Evolutionary conservation across 805 yeast genomes (phyloP).

Genomic region (Yamadazyma scolyti): DNA sequence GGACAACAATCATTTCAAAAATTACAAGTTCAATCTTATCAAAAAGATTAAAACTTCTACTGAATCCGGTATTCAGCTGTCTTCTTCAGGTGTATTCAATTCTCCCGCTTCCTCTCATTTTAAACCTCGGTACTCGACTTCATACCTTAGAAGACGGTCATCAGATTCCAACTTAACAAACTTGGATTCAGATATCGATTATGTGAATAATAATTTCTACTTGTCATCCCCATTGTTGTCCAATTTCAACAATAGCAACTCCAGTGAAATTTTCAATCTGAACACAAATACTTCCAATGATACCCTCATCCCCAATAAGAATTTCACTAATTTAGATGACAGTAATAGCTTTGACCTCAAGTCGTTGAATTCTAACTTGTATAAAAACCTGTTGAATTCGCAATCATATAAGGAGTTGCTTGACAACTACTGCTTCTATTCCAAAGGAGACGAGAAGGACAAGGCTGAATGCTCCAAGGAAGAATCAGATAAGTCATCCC

Average conservation of each 20-base stretch:
- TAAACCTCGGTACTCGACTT: constrained; percentile 38
- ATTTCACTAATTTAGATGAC: constrained; percentile 3
- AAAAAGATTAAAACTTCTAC: constrained; percentile 15
- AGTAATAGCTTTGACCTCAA: constrained; percentile 6
- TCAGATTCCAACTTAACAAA: constrained; percentile 19
- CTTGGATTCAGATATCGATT: constrained; percentile 19
- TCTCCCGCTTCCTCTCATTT: constrained; percentile 1
- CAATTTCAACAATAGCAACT: constrained; percentile 4
- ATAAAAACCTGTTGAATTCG: constrained; percentile 20
- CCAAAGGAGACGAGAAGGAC: too few species aligned
- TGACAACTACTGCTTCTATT: constrained; percentile 62
- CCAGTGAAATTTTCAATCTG: background rate
- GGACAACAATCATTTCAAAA: constrained; percentile 68
- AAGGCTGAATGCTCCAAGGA: background rate
- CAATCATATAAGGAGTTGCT: constrained; percentile 54
- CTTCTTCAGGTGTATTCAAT: background rate
- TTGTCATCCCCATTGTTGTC: constrained; percentile 35
- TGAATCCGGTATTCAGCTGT: constrained; percentile 3
- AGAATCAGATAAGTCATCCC: constrained; percentile 1
- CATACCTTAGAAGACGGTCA: constrained; percentile 29
- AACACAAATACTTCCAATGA: constrained; percentile 6
- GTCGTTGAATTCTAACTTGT: constrained; percentile 5
- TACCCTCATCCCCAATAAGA: constrained; percentile 6
- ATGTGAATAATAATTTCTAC: constrained; percentile 31
- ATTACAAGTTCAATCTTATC: constrained; percentile 53